phyloP scores from a whole-genome alignment of 129 eudicot species.

The Erigeron canadensis region DNA sequence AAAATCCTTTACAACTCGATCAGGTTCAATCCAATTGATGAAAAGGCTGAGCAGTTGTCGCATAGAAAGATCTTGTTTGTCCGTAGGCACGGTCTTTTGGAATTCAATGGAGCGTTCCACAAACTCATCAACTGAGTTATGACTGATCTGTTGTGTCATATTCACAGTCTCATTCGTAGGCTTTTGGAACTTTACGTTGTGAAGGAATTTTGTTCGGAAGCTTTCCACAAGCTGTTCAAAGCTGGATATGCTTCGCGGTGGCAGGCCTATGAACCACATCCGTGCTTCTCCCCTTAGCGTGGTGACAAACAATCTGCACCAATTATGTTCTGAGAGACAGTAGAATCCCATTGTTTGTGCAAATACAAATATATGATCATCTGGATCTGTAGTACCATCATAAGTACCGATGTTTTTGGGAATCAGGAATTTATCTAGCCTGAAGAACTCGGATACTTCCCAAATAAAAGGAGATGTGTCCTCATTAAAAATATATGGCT shows the following conservation, averaged over 20 bases:
- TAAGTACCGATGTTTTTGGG: not conserved
- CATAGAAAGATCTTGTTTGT: not conserved
- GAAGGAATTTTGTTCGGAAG: not conserved
- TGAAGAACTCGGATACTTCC: too few relatives aligned
- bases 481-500: too few relatives aligned
- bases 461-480: not conserved
- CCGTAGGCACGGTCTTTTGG: not conserved
- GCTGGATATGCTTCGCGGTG: not conserved
- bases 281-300: not conserved
- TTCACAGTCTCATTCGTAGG: not conserved
- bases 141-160: not conserved
- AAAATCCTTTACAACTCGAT: too few relatives aligned
- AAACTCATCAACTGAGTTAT: not conserved
- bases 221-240: not conserved
- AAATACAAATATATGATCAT: conserved; percentile 2
- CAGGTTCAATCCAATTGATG: not conserved
- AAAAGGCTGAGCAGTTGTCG: not conserved
- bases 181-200: conserved; percentile 2
- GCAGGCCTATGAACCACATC: not conserved
- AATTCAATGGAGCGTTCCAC: not conserved
- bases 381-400: conserved; percentile 7
- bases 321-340: not conserved
- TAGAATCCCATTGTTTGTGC: not conserved
- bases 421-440: not conserved
- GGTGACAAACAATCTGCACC: not conserved